Percentiles rank a stretch among this genome's conserved stretches.
These are phyloP conservation scores for Suillus occidentalis DNA, from an alignment of 768 basidiomycete species.

Conservation along the genomic window DNA sequence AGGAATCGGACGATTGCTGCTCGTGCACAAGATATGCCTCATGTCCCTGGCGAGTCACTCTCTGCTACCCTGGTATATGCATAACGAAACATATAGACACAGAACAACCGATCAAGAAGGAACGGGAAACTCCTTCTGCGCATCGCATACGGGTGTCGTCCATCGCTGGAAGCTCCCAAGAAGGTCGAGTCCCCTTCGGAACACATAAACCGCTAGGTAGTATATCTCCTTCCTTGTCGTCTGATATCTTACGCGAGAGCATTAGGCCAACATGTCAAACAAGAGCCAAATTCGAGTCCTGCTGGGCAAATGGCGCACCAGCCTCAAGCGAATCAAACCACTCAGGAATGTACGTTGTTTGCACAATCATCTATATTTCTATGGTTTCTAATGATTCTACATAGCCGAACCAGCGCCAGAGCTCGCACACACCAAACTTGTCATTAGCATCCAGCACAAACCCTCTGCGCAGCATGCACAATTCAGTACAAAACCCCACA, in stretches of 20 bases:
- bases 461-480: slow-evolving; percentile 31
- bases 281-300: neutral
- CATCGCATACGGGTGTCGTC: neutral
- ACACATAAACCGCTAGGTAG: neutral
- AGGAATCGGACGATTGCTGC: too few relatives aligned
- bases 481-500: slow-evolving; percentile 30
- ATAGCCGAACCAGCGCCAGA: neutral
- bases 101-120: neutral
- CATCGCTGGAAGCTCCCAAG: neutral
- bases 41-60: neutral
- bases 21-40: neutral
- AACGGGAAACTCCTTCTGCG: neutral
- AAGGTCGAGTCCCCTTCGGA: neutral
- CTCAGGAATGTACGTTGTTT: neutral
- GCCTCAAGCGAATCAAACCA: neutral
- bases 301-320: neutral
- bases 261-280: neutral
- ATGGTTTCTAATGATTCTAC: neutral
- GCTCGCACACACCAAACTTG: neutral
- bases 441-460: slow-evolving; percentile 33
- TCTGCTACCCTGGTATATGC: neutral
- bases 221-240: neutral
- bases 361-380: neutral
- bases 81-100: neutral
- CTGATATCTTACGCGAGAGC: neutral